Evolutionary conservation across 352 stramenopile species (phyloP).

Genomic region (Phytophthora brassicae): DNA sequence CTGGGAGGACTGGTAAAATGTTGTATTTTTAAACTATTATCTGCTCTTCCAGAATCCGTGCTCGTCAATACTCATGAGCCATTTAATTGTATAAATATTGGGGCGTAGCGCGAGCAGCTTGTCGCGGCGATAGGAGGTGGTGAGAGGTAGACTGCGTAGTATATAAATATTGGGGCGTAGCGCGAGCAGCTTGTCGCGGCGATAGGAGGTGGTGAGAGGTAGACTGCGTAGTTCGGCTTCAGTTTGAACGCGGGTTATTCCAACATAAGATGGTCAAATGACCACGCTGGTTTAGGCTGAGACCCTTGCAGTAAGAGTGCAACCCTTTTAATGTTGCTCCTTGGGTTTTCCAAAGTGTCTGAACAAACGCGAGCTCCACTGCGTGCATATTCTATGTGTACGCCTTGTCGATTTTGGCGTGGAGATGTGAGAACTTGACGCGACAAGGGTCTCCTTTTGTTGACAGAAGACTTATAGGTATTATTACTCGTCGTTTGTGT

Average conservation of each 20-base stretch:
- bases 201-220: background rate
- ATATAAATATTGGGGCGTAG: background rate
- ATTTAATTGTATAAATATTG: background rate
- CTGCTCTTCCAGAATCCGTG: no score
- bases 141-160: background rate
- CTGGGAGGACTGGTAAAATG: no score
- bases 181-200: background rate
- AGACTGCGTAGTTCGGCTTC: background rate
- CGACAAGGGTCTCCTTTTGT: background rate
- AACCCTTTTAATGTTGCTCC: background rate
- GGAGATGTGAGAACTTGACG: background rate
- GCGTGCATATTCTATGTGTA: background rate
- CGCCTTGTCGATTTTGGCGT: background rate
- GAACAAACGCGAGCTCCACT: background rate
- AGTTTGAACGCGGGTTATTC: background rate
- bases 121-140: background rate
- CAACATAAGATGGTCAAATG: slow-evolving; percentile 1
- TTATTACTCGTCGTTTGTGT: background rate
- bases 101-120: background rate
- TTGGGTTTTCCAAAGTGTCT: slow-evolving; percentile 1
- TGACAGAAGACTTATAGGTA: background rate
- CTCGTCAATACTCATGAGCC: no score
- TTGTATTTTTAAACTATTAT: no score
- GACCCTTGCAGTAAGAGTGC: background rate
- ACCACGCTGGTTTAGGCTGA: background rate